Evolutionary conservation across 2,329 filamentous ascomycete species (phyloP).

Genomic region (Arthrobotrys sinensis): DNA sequence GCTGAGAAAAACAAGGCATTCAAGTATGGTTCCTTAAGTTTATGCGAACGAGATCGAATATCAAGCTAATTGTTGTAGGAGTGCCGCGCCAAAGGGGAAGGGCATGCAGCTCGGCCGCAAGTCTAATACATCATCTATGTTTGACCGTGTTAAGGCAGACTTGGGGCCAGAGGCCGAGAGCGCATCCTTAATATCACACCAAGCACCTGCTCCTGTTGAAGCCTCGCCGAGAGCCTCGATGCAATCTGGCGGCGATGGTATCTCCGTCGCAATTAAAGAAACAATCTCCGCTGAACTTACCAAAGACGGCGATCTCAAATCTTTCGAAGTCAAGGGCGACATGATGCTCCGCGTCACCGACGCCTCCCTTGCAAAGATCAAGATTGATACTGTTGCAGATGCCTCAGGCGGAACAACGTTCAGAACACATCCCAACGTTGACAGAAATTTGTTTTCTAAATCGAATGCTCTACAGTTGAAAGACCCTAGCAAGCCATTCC

Average conservation of each 20-base stretch:
- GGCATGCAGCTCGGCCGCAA: conserved; percentile 99
- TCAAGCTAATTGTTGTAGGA: conserved; percentile 68
- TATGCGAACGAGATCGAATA: not conserved
- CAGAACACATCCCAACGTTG: conserved; percentile 95
- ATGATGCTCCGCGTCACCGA: conserved; percentile 92
- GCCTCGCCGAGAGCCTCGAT: conserved; percentile 75
- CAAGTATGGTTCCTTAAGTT: conserved; percentile 74
- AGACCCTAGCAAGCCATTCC: conserved; percentile 89
- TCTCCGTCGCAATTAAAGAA: conserved; percentile 90
- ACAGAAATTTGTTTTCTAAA: conserved; percentile 87
- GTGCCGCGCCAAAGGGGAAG: conserved; percentile 85
- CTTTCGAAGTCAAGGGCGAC: conserved; percentile 90
- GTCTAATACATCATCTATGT: conserved; percentile 97
- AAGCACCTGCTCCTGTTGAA: conserved; percentile 69
- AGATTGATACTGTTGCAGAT: conserved; percentile 85
- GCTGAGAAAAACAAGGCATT: conserved; percentile 95
- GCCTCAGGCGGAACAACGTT: conserved; percentile 74
- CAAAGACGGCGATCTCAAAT: conserved; percentile 87
- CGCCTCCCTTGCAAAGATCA: conserved; percentile 89
- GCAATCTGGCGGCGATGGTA: conserved; percentile 83
- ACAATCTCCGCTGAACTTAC: conserved; percentile 90
- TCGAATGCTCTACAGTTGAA: conserved; percentile 90
- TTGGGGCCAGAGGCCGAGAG: conserved; percentile 84
- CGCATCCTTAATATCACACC: conserved; percentile 76
- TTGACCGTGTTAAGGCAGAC: conserved; percentile 92